Base-by-base conservation (phyloP, 176 grass and related monocot species). In the Alloteropsis semialata region DNA sequence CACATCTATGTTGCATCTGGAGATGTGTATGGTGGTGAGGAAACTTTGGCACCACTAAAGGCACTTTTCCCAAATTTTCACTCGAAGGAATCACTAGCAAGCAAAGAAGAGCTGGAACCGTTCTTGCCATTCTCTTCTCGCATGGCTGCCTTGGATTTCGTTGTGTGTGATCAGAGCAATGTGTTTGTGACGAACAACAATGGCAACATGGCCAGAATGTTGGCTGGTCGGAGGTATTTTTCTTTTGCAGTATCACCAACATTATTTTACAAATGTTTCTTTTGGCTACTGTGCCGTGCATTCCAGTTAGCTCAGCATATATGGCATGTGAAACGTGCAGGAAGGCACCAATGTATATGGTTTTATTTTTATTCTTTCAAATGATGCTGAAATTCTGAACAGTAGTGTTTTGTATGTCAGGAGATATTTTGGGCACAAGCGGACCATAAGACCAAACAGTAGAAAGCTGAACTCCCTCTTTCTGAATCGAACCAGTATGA, bases 141-240 rank as follows among this genome's bases (percentile, higher is more conserved):
- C 41, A 92, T 92, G 90, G 86, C 90, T 42, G 90, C 90, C n/a
- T 78, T 92, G 6, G 90, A 92, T 79, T 92, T 92, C 81, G 75
- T 89, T 54, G 83, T 92, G 22, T 92, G 86, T 55, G 90, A 89
- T 65, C 65, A 71, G 57, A 89, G 90, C 18, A 51, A 86, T 80
- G 90, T 86, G 5, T 92, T 92, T 55, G 86, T 89, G 27, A 86
- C 83, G 15, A 92, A 92, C 76, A 92, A 92, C 84, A 92, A 92
- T 8, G 90, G 90, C 37, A 92, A 92, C 67, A 92, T 92, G 90
- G 90, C 90, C 24, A 82, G 74, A 49, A 92, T 92, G 48, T 79
- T 92, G 74, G 90, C 90, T 42, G 90, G 90, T 29, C 80, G 74
- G 61, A 92, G 90, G 90, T 89, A 86, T 19, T 8, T 12, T 71